Base-by-base conservation (phyloP, 495 filamentous ascomycete genomes). In the Astrothelium macrocarpum region DNA sequence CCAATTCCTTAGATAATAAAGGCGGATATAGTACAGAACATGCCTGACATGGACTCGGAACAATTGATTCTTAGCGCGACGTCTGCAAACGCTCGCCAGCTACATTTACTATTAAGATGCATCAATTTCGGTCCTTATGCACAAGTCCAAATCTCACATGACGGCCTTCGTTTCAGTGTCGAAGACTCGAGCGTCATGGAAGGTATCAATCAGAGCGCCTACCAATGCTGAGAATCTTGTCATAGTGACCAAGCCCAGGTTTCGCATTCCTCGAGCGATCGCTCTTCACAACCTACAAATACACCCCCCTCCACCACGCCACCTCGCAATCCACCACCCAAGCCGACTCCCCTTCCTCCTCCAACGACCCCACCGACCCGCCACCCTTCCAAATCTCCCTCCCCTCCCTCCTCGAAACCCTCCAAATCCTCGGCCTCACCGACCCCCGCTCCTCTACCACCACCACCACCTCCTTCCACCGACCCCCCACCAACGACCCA, bases 361-460 rank as follows among this genome's bases (percentile, higher is more conserved):
- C 76, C 36, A 74, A 77, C 25, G 71, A 76, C 49, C 65, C 68
- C 14, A 72, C 77, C 32, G 68, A 71, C n/a, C 63, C 70, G 31
- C 69, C 74, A 11, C 78, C 71, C 43, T 97, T 97, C 71, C 87
- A 90, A 64, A 86, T 97, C 65, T 93, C 90, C 12, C 81, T 98
- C 43, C 80, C 88, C 1, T 88, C 93, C 43, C 81, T 98, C 10
- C 83, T 98, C 49, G 94, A 98, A 78, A 96, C 91, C 10, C 80
- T 98, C 31, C 92, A 96, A 69, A 96, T 98, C 45, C 93, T 97
- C 71, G 88, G 89, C 58, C 82, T 90, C 64, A 85, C 85, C 53
- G 90, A 96, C 67, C 71, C 82, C 16, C 68, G 73, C 53, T 71
- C 61, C 43, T 34, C 53, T 29, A 18, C 59, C 63, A 34, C 68